These are phyloP conservation scores for Lepidopterella palustris DNA, from an alignment of 495 filamentous ascomycete genomes.

Conservation along the genomic window DNA sequence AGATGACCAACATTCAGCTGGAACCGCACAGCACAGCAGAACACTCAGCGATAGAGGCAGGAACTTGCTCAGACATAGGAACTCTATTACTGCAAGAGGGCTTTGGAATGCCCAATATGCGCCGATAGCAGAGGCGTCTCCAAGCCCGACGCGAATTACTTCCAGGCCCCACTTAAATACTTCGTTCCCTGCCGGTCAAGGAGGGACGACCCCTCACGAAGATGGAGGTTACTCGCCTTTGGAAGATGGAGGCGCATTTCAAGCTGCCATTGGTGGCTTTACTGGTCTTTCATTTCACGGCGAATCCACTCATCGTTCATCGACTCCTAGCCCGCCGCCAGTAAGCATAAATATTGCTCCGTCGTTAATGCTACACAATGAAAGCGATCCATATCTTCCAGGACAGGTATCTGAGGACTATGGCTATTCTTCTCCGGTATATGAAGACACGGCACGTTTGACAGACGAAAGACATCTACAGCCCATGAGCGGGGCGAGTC, in stretches of 20 bases:
- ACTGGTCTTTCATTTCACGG: conserved; percentile 52
- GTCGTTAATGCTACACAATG: conserved; percentile 23
- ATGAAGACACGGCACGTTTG: conserved; percentile 52
- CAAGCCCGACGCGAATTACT: conserved; percentile 35
- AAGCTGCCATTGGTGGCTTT: conserved; percentile 51
- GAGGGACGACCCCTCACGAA: conserved; percentile 37
- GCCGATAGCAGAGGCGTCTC: conserved; percentile 50
- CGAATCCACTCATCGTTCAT: conserved; percentile 19
- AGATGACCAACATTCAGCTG: conserved; percentile 28
- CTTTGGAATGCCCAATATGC: conserved; percentile 40
- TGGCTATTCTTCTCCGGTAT: conserved; percentile 48
- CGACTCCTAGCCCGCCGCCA: conserved; percentile 23
- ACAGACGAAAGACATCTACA: conserved; percentile 35
- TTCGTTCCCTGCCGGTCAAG: neutral
- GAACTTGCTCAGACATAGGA: conserved; percentile 27
- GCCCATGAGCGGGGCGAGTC: conserved; percentile 26
- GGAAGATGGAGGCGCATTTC: conserved; percentile 48
- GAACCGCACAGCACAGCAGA: conserved; percentile 30
- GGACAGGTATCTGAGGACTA: conserved; percentile 50
- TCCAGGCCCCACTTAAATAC: conserved; percentile 19
- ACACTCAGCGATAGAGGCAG: conserved; percentile 37
- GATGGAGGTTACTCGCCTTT: conserved; percentile 42
- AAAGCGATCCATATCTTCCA: conserved; percentile 36
- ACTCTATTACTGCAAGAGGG: conserved; percentile 20
- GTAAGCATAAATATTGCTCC: conserved; percentile 26